Conservation (phyloP, 495 filamentous ascomycete genomes). For the Schizothecium vesticola region DNA sequence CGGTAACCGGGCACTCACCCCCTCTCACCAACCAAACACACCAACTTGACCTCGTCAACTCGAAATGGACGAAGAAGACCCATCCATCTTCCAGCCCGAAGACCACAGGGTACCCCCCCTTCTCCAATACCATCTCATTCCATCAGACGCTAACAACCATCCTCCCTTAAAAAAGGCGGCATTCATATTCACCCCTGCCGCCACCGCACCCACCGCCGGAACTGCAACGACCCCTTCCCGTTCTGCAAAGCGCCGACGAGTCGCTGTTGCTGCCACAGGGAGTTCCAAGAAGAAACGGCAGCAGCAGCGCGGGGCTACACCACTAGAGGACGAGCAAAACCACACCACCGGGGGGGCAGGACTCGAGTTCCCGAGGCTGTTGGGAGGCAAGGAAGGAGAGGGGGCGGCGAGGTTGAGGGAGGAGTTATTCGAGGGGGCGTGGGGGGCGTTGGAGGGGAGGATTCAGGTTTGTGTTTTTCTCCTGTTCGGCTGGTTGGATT, state of each 20-base stretch:
- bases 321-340: not conserved
- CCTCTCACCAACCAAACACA: not conserved
- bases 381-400: slow-evolving; percentile 56
- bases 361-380: slow-evolving; percentile 52
- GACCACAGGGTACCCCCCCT: slow-evolving; percentile 26
- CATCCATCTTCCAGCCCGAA: slow-evolving; percentile 25
- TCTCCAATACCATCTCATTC: not conserved
- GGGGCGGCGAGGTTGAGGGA: slow-evolving; percentile 51
- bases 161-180: slow-evolving; percentile 48
- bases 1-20: not conserved
- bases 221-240: slow-evolving; percentile 31
- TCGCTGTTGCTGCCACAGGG: slow-evolving; percentile 14
- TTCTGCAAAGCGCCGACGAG: slow-evolving; percentile 61
- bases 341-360: not conserved
- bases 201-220: slow-evolving; percentile 23
- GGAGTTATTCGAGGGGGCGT: slow-evolving; percentile 58
- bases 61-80: slow-evolving; percentile 16
- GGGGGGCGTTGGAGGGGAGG: slow-evolving; percentile 60
- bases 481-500: not conserved
- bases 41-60: not conserved
- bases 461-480: slow-evolving; percentile 54
- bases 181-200: slow-evolving; percentile 60
- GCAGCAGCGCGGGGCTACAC: not conserved
- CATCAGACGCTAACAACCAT: not conserved
- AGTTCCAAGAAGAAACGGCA: slow-evolving; percentile 18